phyloP scores from a whole-genome alignment of 495 filamentous ascomycete genomes.

The Penicillium silybi region DNA sequence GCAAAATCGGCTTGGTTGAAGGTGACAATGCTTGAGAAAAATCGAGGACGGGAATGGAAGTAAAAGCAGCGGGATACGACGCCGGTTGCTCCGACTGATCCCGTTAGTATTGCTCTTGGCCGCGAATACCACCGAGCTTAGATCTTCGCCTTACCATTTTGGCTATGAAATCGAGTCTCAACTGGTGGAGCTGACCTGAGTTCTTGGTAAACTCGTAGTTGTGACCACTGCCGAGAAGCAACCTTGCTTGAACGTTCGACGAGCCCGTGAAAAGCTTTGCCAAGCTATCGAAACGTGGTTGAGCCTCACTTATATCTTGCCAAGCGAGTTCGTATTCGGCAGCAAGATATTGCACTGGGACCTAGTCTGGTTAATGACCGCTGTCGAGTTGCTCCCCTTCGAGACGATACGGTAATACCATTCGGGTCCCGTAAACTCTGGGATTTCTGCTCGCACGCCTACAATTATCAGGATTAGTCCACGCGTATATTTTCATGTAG shows the following conservation, averaged over 20 bases:
- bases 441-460: not conserved
- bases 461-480: no score
- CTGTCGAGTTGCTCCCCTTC: not conserved
- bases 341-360: not conserved
- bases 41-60: constrained; percentile 75
- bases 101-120: not conserved
- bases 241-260: not conserved
- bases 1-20: constrained; percentile 70
- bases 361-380: not conserved
- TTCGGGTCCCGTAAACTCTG: not conserved
- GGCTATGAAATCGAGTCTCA: not conserved
- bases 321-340: not conserved
- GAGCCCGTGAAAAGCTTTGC: not conserved
- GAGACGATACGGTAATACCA: not conserved
- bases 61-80: constrained; percentile 49
- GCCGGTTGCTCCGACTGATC: not conserved
- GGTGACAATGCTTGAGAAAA: constrained; percentile 59
- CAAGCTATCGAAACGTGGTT: not conserved
- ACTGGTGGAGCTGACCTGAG: not conserved
- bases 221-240: not conserved
- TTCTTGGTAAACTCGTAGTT: not conserved
- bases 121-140: not conserved
- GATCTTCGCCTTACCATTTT: constrained; percentile 9
- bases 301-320: no score
- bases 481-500: no score